Evolutionary conservation across 2,329 filamentous ascomycete genomes (phyloP), one percentile per base, ranked within the genome.

Genomic region (Macrophomina phaseolina): DNA sequence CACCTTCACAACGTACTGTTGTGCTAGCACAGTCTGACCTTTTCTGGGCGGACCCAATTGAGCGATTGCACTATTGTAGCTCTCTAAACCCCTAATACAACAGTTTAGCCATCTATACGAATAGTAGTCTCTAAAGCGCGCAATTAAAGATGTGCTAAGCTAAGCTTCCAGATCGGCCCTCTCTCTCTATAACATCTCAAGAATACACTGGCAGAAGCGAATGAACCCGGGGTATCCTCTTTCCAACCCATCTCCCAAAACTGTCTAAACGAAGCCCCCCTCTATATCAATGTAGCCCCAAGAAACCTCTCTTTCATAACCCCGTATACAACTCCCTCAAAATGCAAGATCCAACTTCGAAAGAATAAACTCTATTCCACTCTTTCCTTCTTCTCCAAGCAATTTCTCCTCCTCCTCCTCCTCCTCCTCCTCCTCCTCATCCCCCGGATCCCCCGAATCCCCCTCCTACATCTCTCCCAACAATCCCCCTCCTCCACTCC

Each of bases 401-500:
- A 49, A 49, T 49, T 16, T 45, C 16, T 45, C 3, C 5, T 16
- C 3, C 16, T 16, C 3, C 42, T 45, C 3, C 42, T 16, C 3
- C 42, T 16, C 3, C 16, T 45, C 11, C 42, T 45, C 12, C 7
- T 45, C 5, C 16, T 12, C 12, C 42, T 14, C 7, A 3, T 12
- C 42, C n/a, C n/a, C n/a, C n/a, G n/a, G n/a, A 14, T 14, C 12
- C 42, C 42, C 5, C 51, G 16, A 55, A 55, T 32, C 32, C n/a
- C 12, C 30, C 32, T 16, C n/a, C 51, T 23, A 23, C 51, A 18
- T 14, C 16, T 18, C n/a, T 5, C 5, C 32, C 32, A 55, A 38
- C 52, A 36, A 52, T 38, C 64, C 69, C 71, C 42, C 45, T 68
- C 61, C 66, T 73, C 76, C 75, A 77, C 65, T 72, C 73, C 62